Conservation (phyloP, 371 early-diverging fungal species). For the Aphelidium insulamus region DNA sequence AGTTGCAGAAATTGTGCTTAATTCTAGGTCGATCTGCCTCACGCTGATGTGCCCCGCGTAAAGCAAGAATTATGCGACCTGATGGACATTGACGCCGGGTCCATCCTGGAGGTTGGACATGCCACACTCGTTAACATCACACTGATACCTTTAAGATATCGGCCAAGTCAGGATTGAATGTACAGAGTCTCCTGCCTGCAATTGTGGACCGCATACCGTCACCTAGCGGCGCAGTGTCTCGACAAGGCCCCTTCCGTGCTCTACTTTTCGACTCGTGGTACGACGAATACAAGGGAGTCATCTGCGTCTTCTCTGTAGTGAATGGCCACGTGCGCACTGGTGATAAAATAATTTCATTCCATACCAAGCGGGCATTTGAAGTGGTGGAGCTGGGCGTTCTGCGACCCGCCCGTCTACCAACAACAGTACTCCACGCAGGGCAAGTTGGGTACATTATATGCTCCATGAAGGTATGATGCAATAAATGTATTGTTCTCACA, state of each 20-base stretch:
- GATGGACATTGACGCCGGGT: conserved; percentile 47
- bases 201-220: conserved; percentile 64
- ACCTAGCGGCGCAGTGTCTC: no score
- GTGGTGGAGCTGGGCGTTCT: conserved; percentile 83
- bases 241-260: conserved; percentile 46
- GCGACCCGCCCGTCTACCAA: conserved; percentile 65
- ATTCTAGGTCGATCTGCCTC: conserved; percentile 57
- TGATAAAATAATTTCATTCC: conserved; percentile 52
- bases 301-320: conserved; percentile 69
- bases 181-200: conserved; percentile 41
- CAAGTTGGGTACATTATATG: conserved; percentile 87
- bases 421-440: conserved; percentile 48
- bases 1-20: no score
- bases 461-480: conserved; percentile 90
- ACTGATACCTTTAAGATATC: conserved; percentile 57
- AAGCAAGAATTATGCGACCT: no score
- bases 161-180: conserved; percentile 69
- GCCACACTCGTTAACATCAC: no score
- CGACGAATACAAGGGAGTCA: conserved; percentile 81
- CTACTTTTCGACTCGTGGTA: conserved; percentile 92
- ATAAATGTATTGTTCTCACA: no score
- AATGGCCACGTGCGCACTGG: conserved; percentile 60
- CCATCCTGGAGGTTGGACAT: conserved; percentile 9
- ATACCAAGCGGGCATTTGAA: conserved; percentile 57
- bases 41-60: no score